These are phyloP conservation scores for Diphasiastrum complanatum DNA, from an alignment of 83 land plant genomes.

Conservation along the genomic window DNA sequence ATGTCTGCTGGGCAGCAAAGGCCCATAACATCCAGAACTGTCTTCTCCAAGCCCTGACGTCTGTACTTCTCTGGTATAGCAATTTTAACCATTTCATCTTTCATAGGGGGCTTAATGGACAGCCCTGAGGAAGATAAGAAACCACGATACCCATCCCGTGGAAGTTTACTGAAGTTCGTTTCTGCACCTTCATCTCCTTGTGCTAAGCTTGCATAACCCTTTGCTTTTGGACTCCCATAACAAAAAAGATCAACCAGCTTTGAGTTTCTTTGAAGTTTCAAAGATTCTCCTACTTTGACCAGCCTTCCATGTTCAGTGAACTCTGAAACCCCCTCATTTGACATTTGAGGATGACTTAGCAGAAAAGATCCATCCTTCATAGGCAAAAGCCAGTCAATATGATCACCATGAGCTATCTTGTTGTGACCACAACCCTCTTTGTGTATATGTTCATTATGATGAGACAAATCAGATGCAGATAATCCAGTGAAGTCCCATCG, in stretches of 20 bases:
- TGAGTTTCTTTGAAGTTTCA: conserved; percentile 15
- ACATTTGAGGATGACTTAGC: conserved; percentile 21
- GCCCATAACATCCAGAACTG: conserved; percentile 31
- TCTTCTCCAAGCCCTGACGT: conserved; percentile 9
- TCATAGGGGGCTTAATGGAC: conserved; percentile 1
- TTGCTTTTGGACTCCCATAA: conserved; percentile 21
- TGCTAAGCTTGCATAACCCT: conserved; percentile 15
- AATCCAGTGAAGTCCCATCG: conserved; percentile 21
- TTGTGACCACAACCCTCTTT: conserved; percentile 30
- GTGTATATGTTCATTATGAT: conserved; percentile 21
- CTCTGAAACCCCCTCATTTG: conserved; percentile 12
- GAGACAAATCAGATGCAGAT: background rate
- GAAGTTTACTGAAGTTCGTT: background rate
- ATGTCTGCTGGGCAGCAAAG: conserved; percentile 35
- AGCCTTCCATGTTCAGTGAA: conserved; percentile 32
- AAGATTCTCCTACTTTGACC: conserved; percentile 28
- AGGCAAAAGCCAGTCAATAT: conserved; percentile 34
- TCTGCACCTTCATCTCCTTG: background rate
- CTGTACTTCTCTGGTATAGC: conserved; percentile 11
- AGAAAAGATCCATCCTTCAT: conserved; percentile 27
- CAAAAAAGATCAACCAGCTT: conserved; percentile 26
- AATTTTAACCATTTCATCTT: conserved; percentile 21
- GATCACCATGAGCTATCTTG: conserved; percentile 36
- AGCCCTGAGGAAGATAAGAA: conserved; percentile 12
- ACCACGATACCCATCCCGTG: conserved; percentile 2